These are phyloP conservation scores for Entoloma clypeatum DNA, from an alignment of 1,284 basidiomycete genomes.

Conservation along the genomic window DNA sequence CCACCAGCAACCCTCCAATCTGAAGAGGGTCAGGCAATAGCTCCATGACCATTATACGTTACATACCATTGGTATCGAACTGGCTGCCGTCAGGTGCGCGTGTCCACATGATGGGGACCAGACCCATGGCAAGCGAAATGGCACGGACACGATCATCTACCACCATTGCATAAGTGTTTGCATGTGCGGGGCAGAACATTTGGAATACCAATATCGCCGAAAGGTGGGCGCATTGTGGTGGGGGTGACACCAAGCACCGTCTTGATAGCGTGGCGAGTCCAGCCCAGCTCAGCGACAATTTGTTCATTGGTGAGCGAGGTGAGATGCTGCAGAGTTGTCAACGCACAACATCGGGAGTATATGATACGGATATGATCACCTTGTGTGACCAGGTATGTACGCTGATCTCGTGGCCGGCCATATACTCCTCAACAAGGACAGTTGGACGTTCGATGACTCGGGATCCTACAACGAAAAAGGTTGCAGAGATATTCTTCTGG, in stretches of 20 bases:
- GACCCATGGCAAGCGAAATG: slow-evolving; percentile 78
- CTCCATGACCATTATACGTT: slow-evolving; percentile 1
- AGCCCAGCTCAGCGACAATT: slow-evolving; percentile 91
- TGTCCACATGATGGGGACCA: slow-evolving; percentile 82
- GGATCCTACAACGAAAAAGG: slow-evolving; percentile 93
- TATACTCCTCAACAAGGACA: slow-evolving; percentile 81
- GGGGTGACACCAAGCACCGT: slow-evolving; percentile 76
- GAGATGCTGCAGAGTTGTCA: slow-evolving; percentile 45
- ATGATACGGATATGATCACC: slow-evolving; percentile 27
- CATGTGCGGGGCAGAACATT: slow-evolving; percentile 13
- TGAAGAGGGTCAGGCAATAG: slow-evolving; percentile 24
- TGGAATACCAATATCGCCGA: slow-evolving; percentile 50
- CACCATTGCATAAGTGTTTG: slow-evolving; percentile 7
- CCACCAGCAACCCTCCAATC: slow-evolving; percentile 85
- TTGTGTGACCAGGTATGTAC: slow-evolving; percentile 79
- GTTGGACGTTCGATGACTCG: slow-evolving; percentile 79
- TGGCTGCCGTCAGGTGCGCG: slow-evolving; percentile 49
- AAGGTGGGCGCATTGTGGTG: slow-evolving; percentile 61
- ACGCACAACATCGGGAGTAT: slow-evolving; percentile 18
- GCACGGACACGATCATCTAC: slow-evolving; percentile 86
- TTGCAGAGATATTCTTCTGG: slow-evolving; percentile 66
- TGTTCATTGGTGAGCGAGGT: slow-evolving; percentile 84
- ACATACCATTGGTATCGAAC: slow-evolving; percentile 78
- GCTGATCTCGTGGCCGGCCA: slow-evolving; percentile 77
- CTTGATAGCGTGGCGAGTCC: slow-evolving; percentile 86